Percentiles rank a stretch among this genome's conserved stretches.
Conservation (phyloP, 2,329 filamentous ascomycete genomes). For the Sporothrix mexicana region DNA sequence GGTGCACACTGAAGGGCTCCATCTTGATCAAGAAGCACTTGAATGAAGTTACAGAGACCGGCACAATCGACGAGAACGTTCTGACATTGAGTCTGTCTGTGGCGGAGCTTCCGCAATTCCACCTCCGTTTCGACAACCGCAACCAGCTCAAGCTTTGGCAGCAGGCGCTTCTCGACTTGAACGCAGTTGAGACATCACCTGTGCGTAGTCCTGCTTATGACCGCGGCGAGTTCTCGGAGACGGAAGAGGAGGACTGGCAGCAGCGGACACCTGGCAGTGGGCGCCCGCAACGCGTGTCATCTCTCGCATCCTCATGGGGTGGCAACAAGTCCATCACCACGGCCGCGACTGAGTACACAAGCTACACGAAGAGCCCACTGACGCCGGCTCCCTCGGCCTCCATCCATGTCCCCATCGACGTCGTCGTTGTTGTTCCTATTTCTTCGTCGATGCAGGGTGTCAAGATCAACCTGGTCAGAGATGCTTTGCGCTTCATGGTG, state of each 20-base stretch:
- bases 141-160: constrained; percentile 90
- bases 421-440: constrained; percentile 95
- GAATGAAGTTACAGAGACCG: constrained; percentile 80
- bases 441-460: constrained; percentile 99
- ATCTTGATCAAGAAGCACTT: constrained; percentile 98
- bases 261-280: constrained; percentile 48
- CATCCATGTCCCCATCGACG: constrained; percentile 88
- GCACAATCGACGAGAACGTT: constrained; percentile 75
- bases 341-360: constrained; percentile 90
- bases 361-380: constrained; percentile 60
- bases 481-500: constrained; percentile 91
- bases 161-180: constrained; percentile 82
- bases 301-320: constrained; percentile 80
- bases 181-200: constrained; percentile 69
- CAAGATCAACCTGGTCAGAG: constrained; percentile 92
- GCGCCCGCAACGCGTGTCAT: constrained; percentile 64
- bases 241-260: constrained; percentile 88
- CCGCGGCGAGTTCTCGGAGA: constrained; percentile 75
- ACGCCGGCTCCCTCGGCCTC: constrained; percentile 51
- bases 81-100: constrained; percentile 91
- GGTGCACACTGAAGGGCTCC: constrained; percentile 93
- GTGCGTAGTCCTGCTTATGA: constrained; percentile 78
- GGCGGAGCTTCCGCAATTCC: constrained; percentile 89
- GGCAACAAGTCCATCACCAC: constrained; percentile 83
- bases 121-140: constrained; percentile 84